A percentile compares a stretch with the other conserved stretches of the same genome.
These are phyloP conservation scores for Crithidia acanthocephali DNA, from an alignment of 208 protist species.

Conservation along the genomic window DNA sequence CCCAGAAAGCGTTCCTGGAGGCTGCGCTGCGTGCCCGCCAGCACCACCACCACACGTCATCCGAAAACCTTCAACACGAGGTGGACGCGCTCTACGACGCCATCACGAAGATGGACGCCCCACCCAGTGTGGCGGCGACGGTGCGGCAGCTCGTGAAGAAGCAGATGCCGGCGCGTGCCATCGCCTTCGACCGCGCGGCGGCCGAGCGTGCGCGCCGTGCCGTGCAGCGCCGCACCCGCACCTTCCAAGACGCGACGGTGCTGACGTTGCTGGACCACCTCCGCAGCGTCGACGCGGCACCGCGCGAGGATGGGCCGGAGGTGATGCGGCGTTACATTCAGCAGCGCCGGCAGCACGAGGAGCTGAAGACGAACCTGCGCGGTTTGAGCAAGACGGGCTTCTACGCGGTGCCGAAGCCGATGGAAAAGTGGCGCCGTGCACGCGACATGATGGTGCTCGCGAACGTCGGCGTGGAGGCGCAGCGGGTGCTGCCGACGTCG, in stretches of 20 bases:
- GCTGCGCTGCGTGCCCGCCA: slow-evolving; percentile 22
- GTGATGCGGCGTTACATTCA: slow-evolving; percentile 46
- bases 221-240: slow-evolving; percentile 33
- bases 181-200: slow-evolving; percentile 24
- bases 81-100: slow-evolving; percentile 17
- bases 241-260: slow-evolving; percentile 29
- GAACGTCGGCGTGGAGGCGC: slow-evolving; percentile 45
- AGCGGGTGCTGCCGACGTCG: slow-evolving; percentile 48
- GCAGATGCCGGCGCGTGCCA: slow-evolving; percentile 10
- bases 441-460: slow-evolving; percentile 78
- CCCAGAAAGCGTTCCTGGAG: slow-evolving; percentile 26
- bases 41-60: background rate
- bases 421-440: slow-evolving; percentile 71
- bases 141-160: slow-evolving; percentile 26
- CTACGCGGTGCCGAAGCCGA: slow-evolving; percentile 31
- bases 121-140: slow-evolving; percentile 7
- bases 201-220: slow-evolving; percentile 15
- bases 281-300: slow-evolving; percentile 29
- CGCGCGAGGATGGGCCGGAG: slow-evolving; percentile 48
- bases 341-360: slow-evolving; percentile 62
- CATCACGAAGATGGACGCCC: slow-evolving; percentile 20
- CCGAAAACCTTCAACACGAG: background rate
- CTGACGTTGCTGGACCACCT: slow-evolving; percentile 30
- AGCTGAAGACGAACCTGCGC: slow-evolving; percentile 40
- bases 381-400: slow-evolving; percentile 76